These are phyloP conservation scores for Pseudocercospora fuligena DNA, from an alignment of 2,329 filamentous ascomycete species.

Conservation along the genomic window DNA sequence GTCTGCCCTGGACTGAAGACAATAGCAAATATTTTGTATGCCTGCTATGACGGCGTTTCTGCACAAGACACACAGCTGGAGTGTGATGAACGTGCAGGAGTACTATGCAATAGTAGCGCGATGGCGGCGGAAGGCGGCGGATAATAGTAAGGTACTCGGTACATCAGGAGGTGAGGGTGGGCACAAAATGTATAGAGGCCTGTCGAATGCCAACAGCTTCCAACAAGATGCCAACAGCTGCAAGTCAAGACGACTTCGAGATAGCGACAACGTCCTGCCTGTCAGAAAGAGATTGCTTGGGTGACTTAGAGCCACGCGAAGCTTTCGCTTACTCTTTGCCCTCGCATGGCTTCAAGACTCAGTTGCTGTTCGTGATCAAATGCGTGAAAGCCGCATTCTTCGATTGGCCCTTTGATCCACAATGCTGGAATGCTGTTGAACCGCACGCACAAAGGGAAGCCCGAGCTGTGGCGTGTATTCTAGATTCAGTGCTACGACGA, in stretches of 20 bases:
- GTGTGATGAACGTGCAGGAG: not conserved
- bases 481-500: constrained; percentile 9
- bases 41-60: constrained; percentile 6
- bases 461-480: not conserved
- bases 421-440: constrained; percentile 33
- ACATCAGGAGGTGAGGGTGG: constrained; percentile 4
- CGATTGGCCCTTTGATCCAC: constrained; percentile 21
- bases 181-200: constrained; percentile 4
- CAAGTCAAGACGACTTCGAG: constrained; percentile 9
- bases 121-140: not conserved
- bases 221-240: constrained; percentile 9
- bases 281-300: constrained; percentile 20
- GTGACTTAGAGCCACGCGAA: constrained; percentile 12
- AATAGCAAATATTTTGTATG: constrained; percentile 3
- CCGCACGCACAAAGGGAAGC: constrained; percentile 8
- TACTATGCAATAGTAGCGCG: constrained; percentile 3
- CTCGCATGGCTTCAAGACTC: constrained; percentile 27
- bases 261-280: constrained; percentile 24
- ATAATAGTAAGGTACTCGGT: constrained; percentile 10
- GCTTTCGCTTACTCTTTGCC: constrained; percentile 21
- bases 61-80: not conserved
- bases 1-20: constrained; percentile 8
- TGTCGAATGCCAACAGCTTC: constrained; percentile 3
- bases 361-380: constrained; percentile 15
- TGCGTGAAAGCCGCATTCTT: constrained; percentile 30